Conservation (phyloP, 257 asterid genomes). For the Haberlea rhodopensis region DNA sequence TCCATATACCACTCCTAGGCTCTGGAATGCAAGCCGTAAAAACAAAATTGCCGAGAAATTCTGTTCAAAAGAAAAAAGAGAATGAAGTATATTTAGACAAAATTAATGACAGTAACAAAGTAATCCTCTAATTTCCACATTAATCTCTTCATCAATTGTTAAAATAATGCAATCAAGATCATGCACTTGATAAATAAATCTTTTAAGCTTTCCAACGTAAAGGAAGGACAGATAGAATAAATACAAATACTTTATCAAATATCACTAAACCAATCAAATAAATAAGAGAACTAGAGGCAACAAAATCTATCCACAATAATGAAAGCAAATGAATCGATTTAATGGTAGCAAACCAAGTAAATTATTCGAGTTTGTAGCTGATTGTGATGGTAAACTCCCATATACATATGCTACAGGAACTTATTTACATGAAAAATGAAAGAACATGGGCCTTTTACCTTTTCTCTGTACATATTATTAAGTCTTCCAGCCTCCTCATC, state of each 20-base stretch:
- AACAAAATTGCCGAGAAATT: slow-evolving; percentile 74
- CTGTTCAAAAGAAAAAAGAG: slow-evolving; percentile 43
- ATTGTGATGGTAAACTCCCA: no score
- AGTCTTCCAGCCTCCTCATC: slow-evolving; percentile 95
- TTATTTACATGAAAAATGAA: slow-evolving; percentile 6
- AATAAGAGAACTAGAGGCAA: background rate
- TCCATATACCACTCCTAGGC: no score
- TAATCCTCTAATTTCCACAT: slow-evolving; percentile 5
- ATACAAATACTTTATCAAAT: background rate
- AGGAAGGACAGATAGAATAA: background rate
- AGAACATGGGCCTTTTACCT: slow-evolving; percentile 42
- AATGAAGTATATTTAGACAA: slow-evolving; percentile 20
- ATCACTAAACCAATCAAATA: slow-evolving; percentile 6
- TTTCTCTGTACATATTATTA: slow-evolving; percentile 80
- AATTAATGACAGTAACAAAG: slow-evolving; percentile 2
- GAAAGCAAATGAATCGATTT: background rate
- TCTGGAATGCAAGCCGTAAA: slow-evolving; percentile 77
- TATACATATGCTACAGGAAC: slow-evolving; percentile 7
- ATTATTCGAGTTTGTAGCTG: background rate
- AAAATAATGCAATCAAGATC: slow-evolving; percentile 13
- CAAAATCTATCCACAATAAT: background rate
- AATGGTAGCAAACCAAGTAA: background rate
- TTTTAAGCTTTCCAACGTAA: slow-evolving; percentile 10
- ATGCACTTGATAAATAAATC: slow-evolving; percentile 1
- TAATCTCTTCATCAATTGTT: background rate